Evolutionary conservation across 441 rosid species (phyloP).

Genomic region (Erodium trifolium): DNA sequence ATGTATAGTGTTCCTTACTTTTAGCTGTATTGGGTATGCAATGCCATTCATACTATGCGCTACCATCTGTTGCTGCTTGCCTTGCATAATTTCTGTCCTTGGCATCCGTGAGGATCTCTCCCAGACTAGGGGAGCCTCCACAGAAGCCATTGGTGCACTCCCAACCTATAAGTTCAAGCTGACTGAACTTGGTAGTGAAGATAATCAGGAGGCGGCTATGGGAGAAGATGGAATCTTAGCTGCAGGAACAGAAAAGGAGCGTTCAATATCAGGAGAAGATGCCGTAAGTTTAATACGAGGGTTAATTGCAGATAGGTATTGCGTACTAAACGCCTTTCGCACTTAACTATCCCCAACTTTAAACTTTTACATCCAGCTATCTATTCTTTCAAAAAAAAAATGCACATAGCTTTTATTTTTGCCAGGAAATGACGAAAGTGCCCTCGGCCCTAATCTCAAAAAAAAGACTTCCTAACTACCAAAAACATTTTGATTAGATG

Average conservation of each 20-base stretch:
- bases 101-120: slow-evolving; percentile 85
- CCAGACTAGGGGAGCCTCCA: slow-evolving; percentile 82
- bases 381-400: too few relatives aligned
- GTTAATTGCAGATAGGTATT: too few relatives aligned
- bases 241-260: slow-evolving; percentile 89
- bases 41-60: slow-evolving; percentile 98
- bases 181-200: slow-evolving; percentile 45
- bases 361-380: too few relatives aligned
- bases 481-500: too few relatives aligned
- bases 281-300: slow-evolving; percentile 45
- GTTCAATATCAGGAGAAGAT: slow-evolving; percentile 75
- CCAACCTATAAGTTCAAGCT: slow-evolving; percentile 85
- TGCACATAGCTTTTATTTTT: too few relatives aligned
- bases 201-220: slow-evolving; percentile 36
- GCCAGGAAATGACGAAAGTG: too few relatives aligned
- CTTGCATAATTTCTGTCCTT: slow-evolving; percentile 79
- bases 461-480: too few relatives aligned
- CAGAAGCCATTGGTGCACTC: slow-evolving; percentile 75
- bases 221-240: slow-evolving; percentile 83
- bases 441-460: too few relatives aligned
- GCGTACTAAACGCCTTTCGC: too few relatives aligned
- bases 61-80: slow-evolving; percentile 93
- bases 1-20: slow-evolving; percentile 84
- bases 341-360: too few relatives aligned
- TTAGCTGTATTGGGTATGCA: slow-evolving; percentile 95